Percentiles rank a stretch among this genome's conserved stretches.
Evolutionary conservation across 2,329 filamentous ascomycete species (phyloP).

Genomic region (Peltaster fructicola): DNA sequence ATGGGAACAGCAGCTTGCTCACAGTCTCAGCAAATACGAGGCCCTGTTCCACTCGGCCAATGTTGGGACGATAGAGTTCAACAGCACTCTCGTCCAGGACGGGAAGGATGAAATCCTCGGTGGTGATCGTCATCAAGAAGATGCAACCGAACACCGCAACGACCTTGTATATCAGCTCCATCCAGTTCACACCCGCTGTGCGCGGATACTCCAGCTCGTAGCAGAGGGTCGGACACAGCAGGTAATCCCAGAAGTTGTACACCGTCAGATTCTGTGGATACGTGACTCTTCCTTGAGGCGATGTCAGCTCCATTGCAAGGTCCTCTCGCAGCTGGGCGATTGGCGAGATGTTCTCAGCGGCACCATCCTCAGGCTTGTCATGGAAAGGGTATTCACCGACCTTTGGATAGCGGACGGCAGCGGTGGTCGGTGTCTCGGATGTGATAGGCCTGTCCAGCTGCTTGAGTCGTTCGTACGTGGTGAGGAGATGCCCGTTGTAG

Average conservation of each 20-base stretch:
- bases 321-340: constrained; percentile 62
- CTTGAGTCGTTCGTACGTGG: constrained; percentile 64
- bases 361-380: constrained; percentile 18
- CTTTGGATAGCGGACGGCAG: constrained; percentile 51
- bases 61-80: constrained; percentile 33
- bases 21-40: constrained; percentile 81
- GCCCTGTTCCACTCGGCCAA: constrained; percentile 52
- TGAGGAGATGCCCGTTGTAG: constrained; percentile 88
- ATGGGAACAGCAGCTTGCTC: constrained; percentile 82
- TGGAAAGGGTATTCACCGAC: constrained; percentile 3
- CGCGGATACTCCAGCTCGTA: constrained; percentile 96
- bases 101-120: constrained; percentile 89
- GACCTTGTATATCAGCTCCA: constrained; percentile 67
- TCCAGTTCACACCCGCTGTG: constrained; percentile 55
- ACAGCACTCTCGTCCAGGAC: constrained; percentile 59
- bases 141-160: constrained; percentile 90
- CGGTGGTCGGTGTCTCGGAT: constrained; percentile 27
- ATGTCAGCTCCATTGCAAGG: constrained; percentile 78
- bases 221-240: constrained; percentile 87
- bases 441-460: constrained; percentile 53
- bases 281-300: constrained; percentile 71
- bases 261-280: constrained; percentile 80
- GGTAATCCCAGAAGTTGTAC: constrained; percentile 67
- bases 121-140: constrained; percentile 78
- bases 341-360: constrained; percentile 18